Percentiles rank a stretch among this genome's conserved stretches.
Evolutionary conservation across 2,329 filamentous ascomycete species (phyloP).

Genomic region (Paramyrothecium roridum): DNA sequence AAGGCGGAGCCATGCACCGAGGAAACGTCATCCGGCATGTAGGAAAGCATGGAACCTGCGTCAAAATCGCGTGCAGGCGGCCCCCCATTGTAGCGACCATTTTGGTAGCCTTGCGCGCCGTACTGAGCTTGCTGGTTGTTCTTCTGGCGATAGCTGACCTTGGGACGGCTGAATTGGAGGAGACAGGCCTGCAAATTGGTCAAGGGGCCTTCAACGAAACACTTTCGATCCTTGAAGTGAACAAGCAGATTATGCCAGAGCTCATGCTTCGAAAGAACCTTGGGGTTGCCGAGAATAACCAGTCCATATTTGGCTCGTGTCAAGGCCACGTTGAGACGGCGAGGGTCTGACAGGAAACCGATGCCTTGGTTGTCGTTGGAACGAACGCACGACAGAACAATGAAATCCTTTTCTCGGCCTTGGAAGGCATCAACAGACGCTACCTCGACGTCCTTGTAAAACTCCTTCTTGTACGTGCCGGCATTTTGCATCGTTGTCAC

Average conservation of each 20-base stretch:
- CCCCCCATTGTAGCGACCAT: slow-evolving; percentile 38
- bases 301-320: slow-evolving; percentile 96
- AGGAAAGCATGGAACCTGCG: slow-evolving; percentile 85
- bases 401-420: slow-evolving; percentile 98
- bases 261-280: slow-evolving; percentile 95
- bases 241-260: slow-evolving; percentile 93
- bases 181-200: slow-evolving; percentile 95
- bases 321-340: slow-evolving; percentile 93
- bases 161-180: slow-evolving; percentile 90
- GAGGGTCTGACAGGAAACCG: slow-evolving; percentile 95
- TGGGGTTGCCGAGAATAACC: slow-evolving; percentile 95
- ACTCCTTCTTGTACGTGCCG: slow-evolving; percentile 96
- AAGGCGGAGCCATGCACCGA: slow-evolving; percentile 91
- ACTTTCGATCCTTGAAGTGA: slow-evolving; percentile 96
- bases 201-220: slow-evolving; percentile 90
- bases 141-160: slow-evolving; percentile 89
- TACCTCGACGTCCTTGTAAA: slow-evolving; percentile 98
- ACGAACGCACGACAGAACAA: slow-evolving; percentile 94
- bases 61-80: slow-evolving; percentile 59
- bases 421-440: slow-evolving; percentile 99
- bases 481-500: slow-evolving; percentile 99
- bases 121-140: slow-evolving; percentile 72
- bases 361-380: slow-evolving; percentile 99
- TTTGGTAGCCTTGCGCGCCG: slow-evolving; percentile 32
- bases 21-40: slow-evolving; percentile 95